A percentile compares a stretch with the other conserved stretches of the same genome.
Conservation (phyloP, 1,284 basidiomycete genomes). For the Retiboletus flavoniger region DNA sequence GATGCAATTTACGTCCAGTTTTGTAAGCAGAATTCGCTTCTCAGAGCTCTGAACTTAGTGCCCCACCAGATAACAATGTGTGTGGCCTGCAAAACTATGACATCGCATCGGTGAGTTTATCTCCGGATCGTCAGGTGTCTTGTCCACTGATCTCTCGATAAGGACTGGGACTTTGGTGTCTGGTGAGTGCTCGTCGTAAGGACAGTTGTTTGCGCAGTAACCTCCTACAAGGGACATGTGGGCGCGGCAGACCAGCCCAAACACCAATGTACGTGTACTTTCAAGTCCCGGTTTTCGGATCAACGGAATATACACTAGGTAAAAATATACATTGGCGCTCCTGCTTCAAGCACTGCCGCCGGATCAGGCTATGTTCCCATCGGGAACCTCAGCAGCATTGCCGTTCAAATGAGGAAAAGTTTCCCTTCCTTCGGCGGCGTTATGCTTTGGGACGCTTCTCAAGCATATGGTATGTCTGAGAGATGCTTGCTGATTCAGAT, state of each 20-base stretch:
- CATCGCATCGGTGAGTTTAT: constrained; percentile 40
- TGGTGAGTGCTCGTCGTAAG: constrained; percentile 41
- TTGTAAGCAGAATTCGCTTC: constrained; percentile 33
- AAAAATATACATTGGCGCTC: constrained; percentile 64
- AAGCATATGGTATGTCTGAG: constrained; percentile 54
- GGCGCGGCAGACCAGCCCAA: constrained; percentile 59
- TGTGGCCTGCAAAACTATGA: constrained; percentile 49
- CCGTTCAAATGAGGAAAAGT: constrained; percentile 54
- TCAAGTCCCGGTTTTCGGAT: neutral
- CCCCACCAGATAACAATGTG: constrained; percentile 51
- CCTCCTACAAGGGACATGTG: constrained; percentile 52
- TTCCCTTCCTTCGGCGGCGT: constrained; percentile 73
- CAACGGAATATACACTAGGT: constrained; percentile 15
- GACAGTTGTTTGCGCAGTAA: neutral
- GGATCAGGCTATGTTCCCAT: constrained; percentile 51
- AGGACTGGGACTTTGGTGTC: constrained; percentile 54
- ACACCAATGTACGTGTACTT: constrained; percentile 42
- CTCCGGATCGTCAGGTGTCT: neutral
- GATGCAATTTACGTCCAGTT: constrained; percentile 67
- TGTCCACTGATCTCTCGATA: neutral
- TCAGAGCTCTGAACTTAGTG: neutral
- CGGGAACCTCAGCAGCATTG: constrained; percentile 48
- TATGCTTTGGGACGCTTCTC: constrained; percentile 72
- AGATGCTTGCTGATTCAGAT: neutral
- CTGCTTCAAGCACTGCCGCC: constrained; percentile 51